Base-by-base conservation (phyloP, 2,329 filamentous ascomycete species). In the Trichoderma brevicompactum region DNA sequence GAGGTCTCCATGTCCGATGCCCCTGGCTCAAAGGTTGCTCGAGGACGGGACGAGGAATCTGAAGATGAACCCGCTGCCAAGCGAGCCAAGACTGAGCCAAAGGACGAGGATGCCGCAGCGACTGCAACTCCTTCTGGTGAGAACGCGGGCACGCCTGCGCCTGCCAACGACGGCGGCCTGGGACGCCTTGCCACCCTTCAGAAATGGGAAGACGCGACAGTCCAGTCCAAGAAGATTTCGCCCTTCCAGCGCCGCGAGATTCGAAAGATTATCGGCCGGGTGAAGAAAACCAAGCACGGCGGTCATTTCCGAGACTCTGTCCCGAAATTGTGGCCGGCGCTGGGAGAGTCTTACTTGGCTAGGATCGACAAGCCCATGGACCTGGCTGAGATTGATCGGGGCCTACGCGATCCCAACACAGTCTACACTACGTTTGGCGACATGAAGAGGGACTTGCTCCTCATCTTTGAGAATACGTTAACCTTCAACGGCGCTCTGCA, bases 231-330 rank as follows among this genome's bases (percentile, higher is more conserved):
- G 54, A 75, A 80, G 1, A 84, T 92, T 62, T 88, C 88, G 1
- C 71, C 79, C 0, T 81, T 82, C 61, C 87, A 91, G 70, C 82
- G 82, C 65, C 85, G 85, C 60, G 88, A 87, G 70, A 81, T 91
- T 49, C 79, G 89, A 40, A 86, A 87, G 67, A 83, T 89, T 38
- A 79, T 94, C 59, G 89, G 87, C 38, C 88, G 89, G 60, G 83
- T 94, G 65, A 96, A 96, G 80, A 95, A 96, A 78, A 94, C 92
- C 53, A 92, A 94, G 75, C 87, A 89, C 66, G 92, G 94, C 2
- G 79, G 80, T 7, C 85, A 89, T 63, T 98, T 97, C 80, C 84
- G 87, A 68, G 84, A 88, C 48, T 89, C 95, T 0, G 95, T 98
- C 7, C 85, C 92, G 74, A 86, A 84, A 44, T 80, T 94, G 28